phyloP scores from a whole-genome alignment of 2,329 filamentous ascomycete species.

The Colletotrichum shisoi region DNA sequence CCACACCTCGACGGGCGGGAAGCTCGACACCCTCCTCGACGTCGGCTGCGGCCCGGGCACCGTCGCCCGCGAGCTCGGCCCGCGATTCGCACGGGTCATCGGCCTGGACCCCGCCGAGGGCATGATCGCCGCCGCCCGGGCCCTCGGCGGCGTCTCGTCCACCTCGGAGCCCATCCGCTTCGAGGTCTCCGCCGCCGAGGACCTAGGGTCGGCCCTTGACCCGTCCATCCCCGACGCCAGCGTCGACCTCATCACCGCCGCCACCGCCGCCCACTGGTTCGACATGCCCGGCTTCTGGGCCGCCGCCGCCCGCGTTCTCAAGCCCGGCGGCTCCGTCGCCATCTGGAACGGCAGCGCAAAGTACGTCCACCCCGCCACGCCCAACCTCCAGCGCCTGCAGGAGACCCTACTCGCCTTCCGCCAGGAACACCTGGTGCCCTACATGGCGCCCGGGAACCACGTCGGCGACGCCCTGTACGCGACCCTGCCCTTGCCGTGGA shows the following conservation, averaged over 20 bases:
- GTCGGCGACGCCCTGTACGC: conserved; percentile 53
- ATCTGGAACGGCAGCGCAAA: conserved; percentile 55
- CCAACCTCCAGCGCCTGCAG: conserved; percentile 55
- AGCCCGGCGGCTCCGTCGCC: conserved; percentile 63
- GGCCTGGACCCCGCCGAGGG: conserved; percentile 61
- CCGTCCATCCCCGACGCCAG: conserved; percentile 45
- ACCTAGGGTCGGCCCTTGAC: conserved; percentile 47
- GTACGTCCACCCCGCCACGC: conserved; percentile 45
- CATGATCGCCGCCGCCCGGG: conserved; percentile 61
- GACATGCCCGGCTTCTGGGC: conserved; percentile 61
- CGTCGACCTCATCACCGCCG: conserved; percentile 61
- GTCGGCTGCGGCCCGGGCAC: conserved; percentile 66
- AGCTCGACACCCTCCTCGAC: conserved; percentile 57
- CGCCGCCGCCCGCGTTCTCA: conserved; percentile 56
- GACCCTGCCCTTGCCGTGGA: conserved; percentile 60
- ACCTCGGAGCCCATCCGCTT: conserved; percentile 51
- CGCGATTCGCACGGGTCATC: conserved; percentile 55
- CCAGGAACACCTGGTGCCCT: conserved; percentile 49
- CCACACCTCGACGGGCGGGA: conserved; percentile 57
- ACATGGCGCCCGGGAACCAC: conserved; percentile 53
- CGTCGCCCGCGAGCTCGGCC: conserved; percentile 55
- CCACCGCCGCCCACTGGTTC: conserved; percentile 66
- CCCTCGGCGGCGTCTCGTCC: conserved; percentile 46
- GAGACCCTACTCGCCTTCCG: conserved; percentile 51
- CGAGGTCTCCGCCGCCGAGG: conserved; percentile 55